A percentile compares a stretch with the other conserved stretches of the same genome.
Conservation (phyloP, 2,329 filamentous ascomycete genomes). For the Microdochium bolleyi region DNA sequence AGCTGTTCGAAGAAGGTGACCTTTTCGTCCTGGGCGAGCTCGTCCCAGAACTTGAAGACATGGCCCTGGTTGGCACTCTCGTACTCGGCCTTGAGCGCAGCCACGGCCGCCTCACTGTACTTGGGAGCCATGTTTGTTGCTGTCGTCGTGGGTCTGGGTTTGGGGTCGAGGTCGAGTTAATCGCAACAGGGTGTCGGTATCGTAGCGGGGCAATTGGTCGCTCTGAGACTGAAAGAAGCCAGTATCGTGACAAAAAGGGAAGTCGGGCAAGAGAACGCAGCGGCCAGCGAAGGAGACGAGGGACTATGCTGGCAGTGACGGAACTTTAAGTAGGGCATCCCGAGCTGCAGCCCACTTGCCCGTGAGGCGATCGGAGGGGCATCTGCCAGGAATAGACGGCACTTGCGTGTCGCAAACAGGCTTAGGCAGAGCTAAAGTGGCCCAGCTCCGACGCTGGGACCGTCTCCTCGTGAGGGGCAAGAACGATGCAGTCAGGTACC, state of each 20-base stretch:
- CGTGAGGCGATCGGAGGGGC: neutral
- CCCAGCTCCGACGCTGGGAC: neutral
- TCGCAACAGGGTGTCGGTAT: neutral
- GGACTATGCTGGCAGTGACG: neutral
- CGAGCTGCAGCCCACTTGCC: neutral
- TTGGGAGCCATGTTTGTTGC: constrained; percentile 31
- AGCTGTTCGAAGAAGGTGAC: constrained; percentile 75
- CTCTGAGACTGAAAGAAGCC: too few species aligned
- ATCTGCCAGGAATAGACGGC: neutral
- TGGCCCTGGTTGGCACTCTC: constrained; percentile 69
- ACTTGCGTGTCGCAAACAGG: neutral
- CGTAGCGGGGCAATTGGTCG: neutral
- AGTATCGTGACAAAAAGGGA: too few species aligned
- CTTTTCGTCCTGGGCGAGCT: constrained; percentile 66
- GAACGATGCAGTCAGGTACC: neutral
- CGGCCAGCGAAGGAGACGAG: neutral
- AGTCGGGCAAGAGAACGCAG: neutral
- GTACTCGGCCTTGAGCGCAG: constrained; percentile 65
- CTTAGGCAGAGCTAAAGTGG: neutral
- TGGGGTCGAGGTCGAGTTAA: neutral
- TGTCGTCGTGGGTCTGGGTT: neutral
- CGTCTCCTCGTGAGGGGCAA: neutral
- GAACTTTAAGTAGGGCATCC: neutral
- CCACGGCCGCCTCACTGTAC: constrained; percentile 59
- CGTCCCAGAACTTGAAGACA: constrained; percentile 82